Evolutionary conservation across 108 stramenopile genomes (phyloP).

Genomic region (Stephanodiscus triporus): DNA sequence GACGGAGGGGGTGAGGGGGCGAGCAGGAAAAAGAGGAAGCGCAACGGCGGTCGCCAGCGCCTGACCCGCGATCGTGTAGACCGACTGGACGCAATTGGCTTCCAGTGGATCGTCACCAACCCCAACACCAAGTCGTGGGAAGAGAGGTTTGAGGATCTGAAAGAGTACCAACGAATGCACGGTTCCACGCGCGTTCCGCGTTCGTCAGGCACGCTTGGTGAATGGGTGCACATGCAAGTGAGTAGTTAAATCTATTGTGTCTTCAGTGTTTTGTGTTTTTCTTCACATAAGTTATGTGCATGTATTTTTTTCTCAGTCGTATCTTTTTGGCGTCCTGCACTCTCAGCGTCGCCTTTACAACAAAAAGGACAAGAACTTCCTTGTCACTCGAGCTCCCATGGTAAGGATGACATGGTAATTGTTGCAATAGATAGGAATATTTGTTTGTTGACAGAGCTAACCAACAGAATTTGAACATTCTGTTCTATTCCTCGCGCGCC

Average conservation of each 20-base stretch:
- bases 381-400: conserved; percentile 17
- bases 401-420: conserved; percentile 5
- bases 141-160: conserved; percentile 24
- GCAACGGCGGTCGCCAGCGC: conserved; percentile 10
- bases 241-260: background rate
- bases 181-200: conserved; percentile 29
- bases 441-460: background rate
- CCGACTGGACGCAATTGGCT: conserved; percentile 21
- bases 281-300: too few species aligned
- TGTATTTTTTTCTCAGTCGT: too few species aligned
- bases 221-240: conserved; percentile 32
- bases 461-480: too few species aligned
- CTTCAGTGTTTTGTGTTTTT: background rate
- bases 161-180: conserved; percentile 11
- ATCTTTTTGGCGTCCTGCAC: background rate
- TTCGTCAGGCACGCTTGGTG: conserved; percentile 27
- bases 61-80: conserved; percentile 13
- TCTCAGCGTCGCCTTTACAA: conserved; percentile 23
- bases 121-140: conserved; percentile 25
- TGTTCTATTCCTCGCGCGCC: background rate
- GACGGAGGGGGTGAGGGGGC: background rate
- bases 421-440: background rate
- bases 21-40: conserved; percentile 7
- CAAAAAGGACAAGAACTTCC: conserved; percentile 25
- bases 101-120: conserved; percentile 15